Evolutionary conservation across 257 asterid species (phyloP), one percentile per base, ranked within the genome.

Genomic region (Nicotiana sylvestris): DNA sequence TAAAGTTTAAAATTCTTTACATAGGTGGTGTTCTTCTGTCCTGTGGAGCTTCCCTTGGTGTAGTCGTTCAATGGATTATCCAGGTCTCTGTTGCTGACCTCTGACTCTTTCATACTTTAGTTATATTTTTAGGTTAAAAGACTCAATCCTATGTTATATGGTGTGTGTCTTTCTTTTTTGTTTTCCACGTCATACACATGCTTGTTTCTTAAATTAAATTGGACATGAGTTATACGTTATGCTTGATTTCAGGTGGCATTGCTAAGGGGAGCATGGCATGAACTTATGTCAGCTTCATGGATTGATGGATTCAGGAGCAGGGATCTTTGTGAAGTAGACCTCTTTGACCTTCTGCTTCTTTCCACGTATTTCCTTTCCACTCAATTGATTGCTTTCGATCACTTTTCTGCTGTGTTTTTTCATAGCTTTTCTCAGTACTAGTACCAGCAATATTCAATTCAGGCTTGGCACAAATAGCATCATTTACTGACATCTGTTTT

Each of bases 401-500:
- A 82, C 77, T 49, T 56, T 76, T 76, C 39, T 30, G 13, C 39
- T 37, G 51, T 57, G 0, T 77, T 82, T 68, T 51, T n/a, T 74
- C 82, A 74, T 82, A 87, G 92, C 84, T 89, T 81, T 86, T 87
- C 87, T 86, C 83, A 32, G 35, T 89, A 85, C 81, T 87, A 83
- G 83, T 89, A 82, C 92, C 92, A 80, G 88, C 89, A 82, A 86
- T 82, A 18, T 81, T 85, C 74, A 83, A 81, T 85, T 89, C 90
- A 39, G 88, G 92, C 58, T 83, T 87, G 85, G 87, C 84, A 51
- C 91, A 87, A 74, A 86, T 87, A 82, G 91, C 89, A 77, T 88
- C 90, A 83, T 88, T 85, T 70, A 87, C 89, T 17, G 91, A 89
- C 83, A 90, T 89, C 56, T 87, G 79, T 83, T 87, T 87, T 49